Evolutionary conservation across 2,329 filamentous ascomycete genomes (phyloP).

Genomic region (Aspergillus sp.): DNA sequence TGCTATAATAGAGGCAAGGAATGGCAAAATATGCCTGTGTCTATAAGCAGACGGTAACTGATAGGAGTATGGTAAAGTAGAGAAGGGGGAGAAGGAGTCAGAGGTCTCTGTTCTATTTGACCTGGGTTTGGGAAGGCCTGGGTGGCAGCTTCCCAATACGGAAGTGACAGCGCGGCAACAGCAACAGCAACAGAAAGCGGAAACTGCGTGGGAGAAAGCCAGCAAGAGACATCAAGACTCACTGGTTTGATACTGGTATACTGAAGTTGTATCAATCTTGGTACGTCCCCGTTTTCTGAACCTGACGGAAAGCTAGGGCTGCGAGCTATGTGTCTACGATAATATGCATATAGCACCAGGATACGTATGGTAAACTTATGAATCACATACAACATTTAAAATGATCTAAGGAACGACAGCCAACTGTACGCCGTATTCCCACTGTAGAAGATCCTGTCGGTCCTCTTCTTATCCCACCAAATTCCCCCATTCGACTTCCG

Average conservation of each 20-base stretch:
- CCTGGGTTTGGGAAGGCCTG: background rate
- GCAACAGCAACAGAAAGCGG: background rate
- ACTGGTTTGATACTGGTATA: too few relatives aligned
- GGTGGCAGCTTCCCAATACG: background rate
- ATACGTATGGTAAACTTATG: too few relatives aligned
- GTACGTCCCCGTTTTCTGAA: too few relatives aligned
- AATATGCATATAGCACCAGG: too few relatives aligned
- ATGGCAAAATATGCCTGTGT: background rate
- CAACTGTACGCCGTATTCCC: constrained; percentile 30
- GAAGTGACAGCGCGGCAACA: background rate
- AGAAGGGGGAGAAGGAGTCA: background rate
- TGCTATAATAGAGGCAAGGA: too few relatives aligned
- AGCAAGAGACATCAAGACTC: background rate
- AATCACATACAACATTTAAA: constrained; percentile 3
- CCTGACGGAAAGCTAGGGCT: too few relatives aligned
- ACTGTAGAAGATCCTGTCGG: constrained; percentile 44
- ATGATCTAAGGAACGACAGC: constrained; percentile 17
- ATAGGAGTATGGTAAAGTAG: background rate
- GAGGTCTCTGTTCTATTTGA: background rate
- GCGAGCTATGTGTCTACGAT: too few relatives aligned
- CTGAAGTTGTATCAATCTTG: too few relatives aligned
- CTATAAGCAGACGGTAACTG: background rate
- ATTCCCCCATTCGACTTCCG: constrained; percentile 31
- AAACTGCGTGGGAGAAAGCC: background rate
- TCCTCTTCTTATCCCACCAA: constrained; percentile 46